Percentiles rank a stretch among this genome's conserved stretches.
Evolutionary conservation across 257 asterid genomes (phyloP).

Genomic region (Phtheirospermum japonicum): DNA sequence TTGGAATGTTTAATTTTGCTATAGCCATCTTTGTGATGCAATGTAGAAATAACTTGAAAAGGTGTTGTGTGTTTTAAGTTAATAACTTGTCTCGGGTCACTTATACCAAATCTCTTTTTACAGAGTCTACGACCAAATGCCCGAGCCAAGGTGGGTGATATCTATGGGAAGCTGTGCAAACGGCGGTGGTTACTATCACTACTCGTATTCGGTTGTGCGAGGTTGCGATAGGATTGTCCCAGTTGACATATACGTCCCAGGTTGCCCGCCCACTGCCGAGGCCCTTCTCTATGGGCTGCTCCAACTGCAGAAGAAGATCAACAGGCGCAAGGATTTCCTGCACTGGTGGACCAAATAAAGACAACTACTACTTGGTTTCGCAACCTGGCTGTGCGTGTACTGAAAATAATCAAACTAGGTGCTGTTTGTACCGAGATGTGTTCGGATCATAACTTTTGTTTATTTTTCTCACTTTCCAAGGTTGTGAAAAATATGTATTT

Average conservation of each 20-base stretch:
- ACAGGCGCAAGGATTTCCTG: slow-evolving; percentile 92
- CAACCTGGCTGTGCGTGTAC: slow-evolving; percentile 22
- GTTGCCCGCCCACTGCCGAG: slow-evolving; percentile 97
- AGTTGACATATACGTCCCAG: slow-evolving; percentile 94
- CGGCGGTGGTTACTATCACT: slow-evolving; percentile 97
- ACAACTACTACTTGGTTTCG: slow-evolving; percentile 5
- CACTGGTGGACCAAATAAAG: slow-evolving; percentile 89
- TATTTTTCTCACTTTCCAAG: neutral
- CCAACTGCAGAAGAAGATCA: slow-evolving; percentile 94
- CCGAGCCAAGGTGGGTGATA: too few relatives aligned
- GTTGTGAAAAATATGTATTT: neutral
- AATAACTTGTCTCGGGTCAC: neutral
- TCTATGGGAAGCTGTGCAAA: slow-evolving; percentile 99
- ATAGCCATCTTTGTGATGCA: too few relatives aligned
- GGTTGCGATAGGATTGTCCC: slow-evolving; percentile 97
- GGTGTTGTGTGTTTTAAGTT: too few relatives aligned
- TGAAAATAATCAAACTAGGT: slow-evolving; percentile 29
- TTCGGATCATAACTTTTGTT: slow-evolving; percentile 2
- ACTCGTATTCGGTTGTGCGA: slow-evolving; percentile 87
- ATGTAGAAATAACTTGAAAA: too few relatives aligned
- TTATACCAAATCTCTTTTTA: slow-evolving; percentile 22
- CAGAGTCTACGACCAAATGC: slow-evolving; percentile 98
- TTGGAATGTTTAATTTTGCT: too few relatives aligned
- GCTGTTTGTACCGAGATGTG: slow-evolving; percentile 1
- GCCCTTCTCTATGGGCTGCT: slow-evolving; percentile 93